A percentile compares a stretch with the other conserved stretches of the same genome.
These are phyloP conservation scores for Cryomyces antarcticus DNA, from an alignment of 495 filamentous ascomycete genomes.

Conservation along the genomic window DNA sequence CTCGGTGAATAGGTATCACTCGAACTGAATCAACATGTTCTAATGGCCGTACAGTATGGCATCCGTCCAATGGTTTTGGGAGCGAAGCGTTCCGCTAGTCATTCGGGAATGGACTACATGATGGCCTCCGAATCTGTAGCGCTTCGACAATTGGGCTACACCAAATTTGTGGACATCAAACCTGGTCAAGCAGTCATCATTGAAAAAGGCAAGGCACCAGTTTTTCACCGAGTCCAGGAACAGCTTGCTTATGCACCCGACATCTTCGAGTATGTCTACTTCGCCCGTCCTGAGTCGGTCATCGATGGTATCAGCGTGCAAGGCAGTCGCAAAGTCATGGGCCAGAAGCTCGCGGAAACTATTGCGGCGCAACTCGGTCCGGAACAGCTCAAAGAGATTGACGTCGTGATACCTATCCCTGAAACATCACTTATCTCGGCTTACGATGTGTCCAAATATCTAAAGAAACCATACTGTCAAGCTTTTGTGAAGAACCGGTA, in stretches of 20 bases:
- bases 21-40: too few relatives aligned
- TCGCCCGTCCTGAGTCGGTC: constrained; percentile 71
- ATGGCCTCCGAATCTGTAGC: constrained; percentile 94
- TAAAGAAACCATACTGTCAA: constrained; percentile 66
- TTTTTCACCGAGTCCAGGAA: constrained; percentile 55
- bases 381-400: constrained; percentile 63
- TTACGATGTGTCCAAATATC: constrained; percentile 49
- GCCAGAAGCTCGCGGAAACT: constrained; percentile 62
- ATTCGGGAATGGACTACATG: constrained; percentile 75
- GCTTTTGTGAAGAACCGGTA: constrained; percentile 92
- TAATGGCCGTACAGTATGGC: constrained; percentile 28
- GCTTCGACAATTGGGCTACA: constrained; percentile 70
- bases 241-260: constrained; percentile 67
- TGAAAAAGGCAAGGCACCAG: constrained; percentile 57
- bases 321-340: constrained; percentile 80
- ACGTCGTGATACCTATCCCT: constrained; percentile 78
- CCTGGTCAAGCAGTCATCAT: constrained; percentile 92
- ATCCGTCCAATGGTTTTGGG: constrained; percentile 82
- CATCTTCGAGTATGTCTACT: constrained; percentile 83
- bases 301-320: constrained; percentile 91
- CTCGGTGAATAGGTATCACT: constrained; percentile 10
- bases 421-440: constrained; percentile 78
- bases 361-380: constrained; percentile 53
- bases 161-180: constrained; percentile 58
- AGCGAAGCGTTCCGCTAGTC: constrained; percentile 43